These are phyloP conservation scores for Pseudozyma pruni DNA, from an alignment of 1,284 basidiomycete genomes.

Conservation along the genomic window DNA sequence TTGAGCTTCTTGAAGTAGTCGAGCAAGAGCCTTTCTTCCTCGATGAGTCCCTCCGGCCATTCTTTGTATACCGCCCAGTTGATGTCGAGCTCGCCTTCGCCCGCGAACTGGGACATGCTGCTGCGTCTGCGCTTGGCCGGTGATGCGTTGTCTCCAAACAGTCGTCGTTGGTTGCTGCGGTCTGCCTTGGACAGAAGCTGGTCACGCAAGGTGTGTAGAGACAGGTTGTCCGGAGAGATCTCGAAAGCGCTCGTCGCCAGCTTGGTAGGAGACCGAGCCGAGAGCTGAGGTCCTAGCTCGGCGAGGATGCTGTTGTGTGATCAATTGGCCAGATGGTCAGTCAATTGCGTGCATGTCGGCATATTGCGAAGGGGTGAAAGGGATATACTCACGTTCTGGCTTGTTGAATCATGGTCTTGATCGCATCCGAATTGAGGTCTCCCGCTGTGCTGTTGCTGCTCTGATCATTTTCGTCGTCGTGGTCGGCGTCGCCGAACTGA, in stretches of 20 bases:
- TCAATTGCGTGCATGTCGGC: background rate
- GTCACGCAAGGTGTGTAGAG: conserved; percentile 44
- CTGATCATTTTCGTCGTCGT: conserved; percentile 6
- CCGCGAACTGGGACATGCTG: conserved; percentile 45
- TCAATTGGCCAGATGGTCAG: background rate
- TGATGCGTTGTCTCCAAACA: conserved; percentile 37
- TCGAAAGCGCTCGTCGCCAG: conserved; percentile 43
- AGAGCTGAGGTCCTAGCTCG: conserved; percentile 41
- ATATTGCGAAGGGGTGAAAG: background rate
- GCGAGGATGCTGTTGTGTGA: no score
- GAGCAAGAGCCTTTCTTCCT: conserved; percentile 56
- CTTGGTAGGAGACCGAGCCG: conserved; percentile 40
- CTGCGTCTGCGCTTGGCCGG: conserved; percentile 46
- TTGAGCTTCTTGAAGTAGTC: conserved; percentile 65
- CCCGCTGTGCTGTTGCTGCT: conserved; percentile 4
- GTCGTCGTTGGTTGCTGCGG: conserved; percentile 34
- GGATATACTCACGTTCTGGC: conserved; percentile 11
- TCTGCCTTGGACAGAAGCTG: conserved; percentile 47
- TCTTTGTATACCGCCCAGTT: conserved; percentile 61
- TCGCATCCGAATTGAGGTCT: conserved; percentile 26
- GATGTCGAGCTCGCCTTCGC: conserved; percentile 53
- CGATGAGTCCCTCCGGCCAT: conserved; percentile 53
- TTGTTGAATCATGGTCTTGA: conserved; percentile 29
- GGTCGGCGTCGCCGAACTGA: conserved; percentile 25
- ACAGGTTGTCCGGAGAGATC: conserved; percentile 46